A percentile compares a stretch with the other conserved stretches of the same genome.
Conservation (phyloP, 2,329 filamentous ascomycete species). For the Eutypella sp. region DNA sequence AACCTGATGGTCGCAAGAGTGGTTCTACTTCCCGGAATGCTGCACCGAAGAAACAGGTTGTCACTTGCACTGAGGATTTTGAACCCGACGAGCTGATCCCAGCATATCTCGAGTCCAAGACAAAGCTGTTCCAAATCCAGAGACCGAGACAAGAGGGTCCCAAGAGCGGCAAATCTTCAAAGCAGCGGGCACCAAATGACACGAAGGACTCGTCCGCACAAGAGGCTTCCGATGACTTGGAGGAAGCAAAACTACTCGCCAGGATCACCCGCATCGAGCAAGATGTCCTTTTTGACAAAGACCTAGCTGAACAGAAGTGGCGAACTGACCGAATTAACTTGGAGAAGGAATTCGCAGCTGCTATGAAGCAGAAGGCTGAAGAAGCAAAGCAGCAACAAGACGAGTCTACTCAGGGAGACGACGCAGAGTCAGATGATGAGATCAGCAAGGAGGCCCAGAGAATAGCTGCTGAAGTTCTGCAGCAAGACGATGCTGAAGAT, state of each 20-base stretch:
- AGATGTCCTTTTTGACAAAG: constrained; percentile 69
- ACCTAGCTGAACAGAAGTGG: constrained; percentile 63
- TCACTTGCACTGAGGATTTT: constrained; percentile 63
- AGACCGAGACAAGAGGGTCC: constrained; percentile 44
- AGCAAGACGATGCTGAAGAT: constrained; percentile 51
- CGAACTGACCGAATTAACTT: constrained; percentile 52
- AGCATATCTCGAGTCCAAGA: constrained; percentile 71
- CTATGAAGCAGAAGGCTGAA: constrained; percentile 36
- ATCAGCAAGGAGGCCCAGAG: constrained; percentile 52
- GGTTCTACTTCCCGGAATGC: constrained; percentile 20
- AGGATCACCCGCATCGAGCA: constrained; percentile 75
- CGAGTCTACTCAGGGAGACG: constrained; percentile 20
- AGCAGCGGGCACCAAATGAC: constrained; percentile 7
- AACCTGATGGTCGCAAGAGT: constrained; percentile 30
- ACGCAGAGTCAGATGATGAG: constrained; percentile 32
- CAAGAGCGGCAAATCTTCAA: constrained; percentile 30
- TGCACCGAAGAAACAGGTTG: constrained; percentile 36
- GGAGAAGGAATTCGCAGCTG: constrained; percentile 55
- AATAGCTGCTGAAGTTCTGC: constrained; percentile 54
- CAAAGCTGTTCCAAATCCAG: constrained; percentile 59
- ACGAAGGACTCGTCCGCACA: too few relatives aligned
- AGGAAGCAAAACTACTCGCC: constrained; percentile 61
- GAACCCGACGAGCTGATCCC: constrained; percentile 72
- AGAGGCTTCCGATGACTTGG: constrained; percentile 33
- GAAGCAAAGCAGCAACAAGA: constrained; percentile 28